Conservation (phyloP, 345 rosid species). For the Moricandia moricandioides region DNA sequence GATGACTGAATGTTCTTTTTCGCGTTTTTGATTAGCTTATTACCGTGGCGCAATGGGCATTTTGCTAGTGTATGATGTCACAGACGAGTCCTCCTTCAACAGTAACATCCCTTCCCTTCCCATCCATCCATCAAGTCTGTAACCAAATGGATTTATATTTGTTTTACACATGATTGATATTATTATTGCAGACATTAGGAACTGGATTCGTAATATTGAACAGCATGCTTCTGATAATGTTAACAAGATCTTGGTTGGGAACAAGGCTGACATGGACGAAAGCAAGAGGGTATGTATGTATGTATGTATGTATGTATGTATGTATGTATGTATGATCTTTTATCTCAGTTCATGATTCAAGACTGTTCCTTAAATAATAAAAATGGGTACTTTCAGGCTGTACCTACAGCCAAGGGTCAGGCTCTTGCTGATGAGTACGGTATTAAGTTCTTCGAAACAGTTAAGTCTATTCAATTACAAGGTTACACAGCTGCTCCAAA, state of each 20-base stretch:
- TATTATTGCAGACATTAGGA: constrained; percentile 75
- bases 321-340: constrained; percentile 26
- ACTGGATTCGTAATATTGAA: constrained; percentile 99
- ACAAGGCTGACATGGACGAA: constrained; percentile 99
- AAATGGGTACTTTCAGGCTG: constrained; percentile 52
- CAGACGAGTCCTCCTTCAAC: constrained; percentile 86
- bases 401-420: constrained; percentile 93
- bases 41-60: constrained; percentile 96
- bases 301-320: too few relatives aligned
- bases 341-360: background rate
- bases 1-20: background rate
- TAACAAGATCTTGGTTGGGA: constrained; percentile 93
- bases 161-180: background rate
- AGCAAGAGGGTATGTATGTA: constrained; percentile 67
- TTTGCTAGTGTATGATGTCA: constrained; percentile 85
- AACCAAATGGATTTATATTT: background rate
- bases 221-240: constrained; percentile 99
- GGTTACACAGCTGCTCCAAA: background rate
- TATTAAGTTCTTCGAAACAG: constrained; percentile 94
- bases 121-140: background rate
- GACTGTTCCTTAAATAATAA: background rate
- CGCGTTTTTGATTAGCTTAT: constrained; percentile 50
- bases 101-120: constrained; percentile 41
- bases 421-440: constrained; percentile 99
- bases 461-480: constrained; percentile 37